Percentiles rank a stretch among this genome's conserved stretches.
Evolutionary conservation across 2,329 filamentous ascomycete genomes (phyloP).

Genomic region (Dactylellina parvicollis): DNA sequence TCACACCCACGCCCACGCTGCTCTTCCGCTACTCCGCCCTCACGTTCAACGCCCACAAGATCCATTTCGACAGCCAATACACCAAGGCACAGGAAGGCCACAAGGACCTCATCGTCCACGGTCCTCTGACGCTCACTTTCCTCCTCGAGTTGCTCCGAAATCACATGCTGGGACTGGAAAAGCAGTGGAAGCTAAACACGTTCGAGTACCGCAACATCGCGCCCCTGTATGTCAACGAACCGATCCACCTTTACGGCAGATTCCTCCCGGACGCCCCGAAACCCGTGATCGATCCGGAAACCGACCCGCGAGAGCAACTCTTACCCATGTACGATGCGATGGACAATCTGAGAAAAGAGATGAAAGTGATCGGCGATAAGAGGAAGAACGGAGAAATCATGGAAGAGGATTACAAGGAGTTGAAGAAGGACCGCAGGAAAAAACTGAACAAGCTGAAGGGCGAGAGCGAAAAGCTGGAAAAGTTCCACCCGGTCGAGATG

Average conservation of each 20-base stretch:
- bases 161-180: slow-evolving; percentile 63
- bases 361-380: not conserved
- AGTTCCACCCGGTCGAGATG: slow-evolving; percentile 29
- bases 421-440: slow-evolving; percentile 13
- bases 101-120: slow-evolving; percentile 81
- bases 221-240: slow-evolving; percentile 79
- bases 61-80: slow-evolving; percentile 82
- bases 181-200: slow-evolving; percentile 62
- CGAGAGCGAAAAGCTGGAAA: slow-evolving; percentile 39
- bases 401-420: not conserved
- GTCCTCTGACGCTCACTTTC: slow-evolving; percentile 80
- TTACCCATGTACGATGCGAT: slow-evolving; percentile 44
- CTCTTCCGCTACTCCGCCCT: slow-evolving; percentile 92
- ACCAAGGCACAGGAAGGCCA: slow-evolving; percentile 78
- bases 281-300: not conserved
- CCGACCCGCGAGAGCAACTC: slow-evolving; percentile 34
- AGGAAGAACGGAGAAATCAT: not conserved
- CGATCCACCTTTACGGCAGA: slow-evolving; percentile 75
- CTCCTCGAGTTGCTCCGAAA: slow-evolving; percentile 74
- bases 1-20: slow-evolving; percentile 75
- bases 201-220: slow-evolving; percentile 84
- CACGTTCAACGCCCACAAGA: slow-evolving; percentile 89
- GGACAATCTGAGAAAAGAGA: slow-evolving; percentile 22
- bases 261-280: slow-evolving; percentile 58
- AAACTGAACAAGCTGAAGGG: not conserved